Percentiles rank a stretch among this genome's conserved stretches.
Evolutionary conservation across 257 asterid genomes (phyloP).

Genomic region (Forsythia viridissima): DNA sequence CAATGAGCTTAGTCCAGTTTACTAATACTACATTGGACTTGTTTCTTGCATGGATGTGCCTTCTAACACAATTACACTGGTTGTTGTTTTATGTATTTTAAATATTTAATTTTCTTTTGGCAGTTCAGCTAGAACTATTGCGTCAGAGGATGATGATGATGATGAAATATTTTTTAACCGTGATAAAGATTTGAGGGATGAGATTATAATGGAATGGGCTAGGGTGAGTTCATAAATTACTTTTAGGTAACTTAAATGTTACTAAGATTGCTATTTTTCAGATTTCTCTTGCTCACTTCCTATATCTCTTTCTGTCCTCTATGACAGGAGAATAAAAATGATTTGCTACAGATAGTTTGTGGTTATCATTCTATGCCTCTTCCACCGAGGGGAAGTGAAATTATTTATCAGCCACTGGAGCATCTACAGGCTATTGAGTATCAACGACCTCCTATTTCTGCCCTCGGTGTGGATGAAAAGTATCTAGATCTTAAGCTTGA

Average conservation of each 20-base stretch:
- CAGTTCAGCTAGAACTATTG: slow-evolving; percentile 77
- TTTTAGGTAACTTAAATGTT: slow-evolving; percentile 18
- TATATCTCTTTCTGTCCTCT: slow-evolving; percentile 27
- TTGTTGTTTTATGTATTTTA: slow-evolving; percentile 11
- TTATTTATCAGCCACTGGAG: slow-evolving; percentile 78
- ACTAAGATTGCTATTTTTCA: slow-evolving; percentile 21
- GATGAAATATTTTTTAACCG: slow-evolving; percentile 41
- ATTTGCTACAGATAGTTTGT: slow-evolving; percentile 81
- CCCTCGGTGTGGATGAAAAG: slow-evolving; percentile 53
- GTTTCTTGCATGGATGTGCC: slow-evolving; percentile 19
- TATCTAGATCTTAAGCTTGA: slow-evolving; percentile 37
- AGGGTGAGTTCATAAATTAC: slow-evolving; percentile 46
- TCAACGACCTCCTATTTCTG: slow-evolving; percentile 57
- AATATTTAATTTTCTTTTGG: slow-evolving; percentile 41
- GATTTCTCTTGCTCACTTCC: slow-evolving; percentile 17
- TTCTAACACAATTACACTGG: slow-evolving; percentile 8
- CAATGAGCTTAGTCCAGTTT: slow-evolving; percentile 3
- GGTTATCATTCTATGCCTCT: slow-evolving; percentile 64
- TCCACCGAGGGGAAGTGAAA: slow-evolving; percentile 71
- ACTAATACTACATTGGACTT: slow-evolving; percentile 17
- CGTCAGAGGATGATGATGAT: slow-evolving; percentile 64
- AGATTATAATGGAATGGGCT: slow-evolving; percentile 73
- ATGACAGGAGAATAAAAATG: slow-evolving; percentile 71
- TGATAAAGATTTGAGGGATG: slow-evolving; percentile 52
- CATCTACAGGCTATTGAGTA: slow-evolving; percentile 74